Base-by-base conservation (phyloP, 495 filamentous ascomycete genomes). In the Penicillium lagena region DNA sequence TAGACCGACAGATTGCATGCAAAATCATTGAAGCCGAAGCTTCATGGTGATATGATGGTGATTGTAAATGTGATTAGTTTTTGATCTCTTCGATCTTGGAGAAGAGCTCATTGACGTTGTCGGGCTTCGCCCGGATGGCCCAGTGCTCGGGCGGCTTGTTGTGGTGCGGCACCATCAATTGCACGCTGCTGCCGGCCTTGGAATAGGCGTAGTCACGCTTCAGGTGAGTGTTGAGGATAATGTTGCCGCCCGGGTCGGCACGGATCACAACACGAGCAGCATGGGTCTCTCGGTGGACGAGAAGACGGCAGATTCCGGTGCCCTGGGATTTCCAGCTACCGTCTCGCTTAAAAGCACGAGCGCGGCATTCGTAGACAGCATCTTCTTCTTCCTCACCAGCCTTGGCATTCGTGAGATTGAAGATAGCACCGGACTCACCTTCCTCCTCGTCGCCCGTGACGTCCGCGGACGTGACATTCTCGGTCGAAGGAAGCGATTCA, bases 371-470 rank as follows among this genome's bases (percentile, higher is more conserved):
- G 52, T 80, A 74, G 6, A 85, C 50, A 14, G 80, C 65, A 29
- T 73, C 68, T 55, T 90, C 86, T 45, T 87, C 70, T 55, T 88
- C 84, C 57, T 89, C 85, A 7, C 83, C 86, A 36, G 78, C 77
- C 17, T 81, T 76, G 45, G 73, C 72, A 37, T 70, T 65, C 40
- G 79, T 76, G 50, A 87, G 72, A 59, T 83, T 77, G 42, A 85
- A 73, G 36, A 74, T 61, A 10, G 64, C 57, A 39, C 76, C 70
- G 38, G 74, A 64, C 51, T 77, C 73, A 43, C 64, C 60, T 17
- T 73, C 76, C 12, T 79, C 78, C 37, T 77, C 77, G 42, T 71
- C 64, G 34, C 63, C 71, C 15, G 77, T 72, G 42, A 72, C 68
- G 33, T 81, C 81, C 2, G 80, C 81, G 11, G 81, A 79, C n/a